These are phyloP conservation scores for Pythium grandisporangium DNA, from an alignment of 352 stramenopile species.

Conservation along the genomic window DNA sequence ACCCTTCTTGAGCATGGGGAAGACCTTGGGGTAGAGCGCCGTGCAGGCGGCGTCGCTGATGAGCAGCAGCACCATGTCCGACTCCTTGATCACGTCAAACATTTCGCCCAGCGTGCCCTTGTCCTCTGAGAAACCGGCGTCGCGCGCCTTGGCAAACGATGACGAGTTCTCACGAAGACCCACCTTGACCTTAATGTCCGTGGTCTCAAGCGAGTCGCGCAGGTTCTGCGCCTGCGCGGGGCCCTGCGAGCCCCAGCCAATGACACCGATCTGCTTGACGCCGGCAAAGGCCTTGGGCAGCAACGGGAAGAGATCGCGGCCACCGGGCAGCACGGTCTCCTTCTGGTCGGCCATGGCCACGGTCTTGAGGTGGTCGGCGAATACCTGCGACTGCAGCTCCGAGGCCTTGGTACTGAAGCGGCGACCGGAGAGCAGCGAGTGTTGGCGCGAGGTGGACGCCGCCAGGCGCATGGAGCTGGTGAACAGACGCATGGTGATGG, in stretches of 20 bases:
- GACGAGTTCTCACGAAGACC: conserved; percentile 77
- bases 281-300: conserved; percentile 94
- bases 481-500: conserved; percentile 52
- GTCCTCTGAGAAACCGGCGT: conserved; percentile 91
- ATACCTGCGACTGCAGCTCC: conserved; percentile 51
- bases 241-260: conserved; percentile 97
- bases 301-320: conserved; percentile 92
- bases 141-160: conserved; percentile 70
- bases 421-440: conserved; percentile 26
- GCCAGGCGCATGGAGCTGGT: conserved; percentile 34
- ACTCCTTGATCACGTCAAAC: conserved; percentile 95
- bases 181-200: conserved; percentile 89
- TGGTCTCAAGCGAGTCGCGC: conserved; percentile 91
- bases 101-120: conserved; percentile 93
- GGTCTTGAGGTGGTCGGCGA: conserved; percentile 66
- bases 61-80: conserved; percentile 95
- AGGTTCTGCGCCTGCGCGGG: conserved; percentile 97
- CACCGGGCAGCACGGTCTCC: conserved; percentile 70
- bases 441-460: no score
- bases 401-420: conserved; percentile 58
- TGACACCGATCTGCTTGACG: conserved; percentile 96
- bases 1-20: conserved; percentile 92
- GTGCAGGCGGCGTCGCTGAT: conserved; percentile 95
- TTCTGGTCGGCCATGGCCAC: conserved; percentile 67
- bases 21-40: conserved; percentile 96